Percentiles rank a stretch among this genome's conserved stretches.
Evolutionary conservation across 1,284 basidiomycete species (phyloP).

Genomic region (Bjerkandera adusta): DNA sequence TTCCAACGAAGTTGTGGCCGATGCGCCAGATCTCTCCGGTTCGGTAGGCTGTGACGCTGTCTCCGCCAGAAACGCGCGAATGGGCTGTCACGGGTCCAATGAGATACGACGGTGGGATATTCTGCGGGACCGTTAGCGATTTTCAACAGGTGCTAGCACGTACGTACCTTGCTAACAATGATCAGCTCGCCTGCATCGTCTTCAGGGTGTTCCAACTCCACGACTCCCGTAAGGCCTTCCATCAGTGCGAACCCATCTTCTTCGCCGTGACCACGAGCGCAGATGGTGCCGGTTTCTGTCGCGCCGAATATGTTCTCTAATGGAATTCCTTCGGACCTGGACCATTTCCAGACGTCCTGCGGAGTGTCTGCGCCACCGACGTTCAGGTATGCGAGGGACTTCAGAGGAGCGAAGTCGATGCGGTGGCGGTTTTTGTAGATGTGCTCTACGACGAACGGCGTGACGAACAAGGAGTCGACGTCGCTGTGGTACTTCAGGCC

Average conservation of each 20-base stretch:
- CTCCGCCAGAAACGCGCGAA: background rate
- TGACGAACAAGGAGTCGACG: constrained; percentile 12
- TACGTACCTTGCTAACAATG: background rate
- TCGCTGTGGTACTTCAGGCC: constrained; percentile 14
- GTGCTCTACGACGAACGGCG: constrained; percentile 11
- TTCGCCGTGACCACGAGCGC: background rate
- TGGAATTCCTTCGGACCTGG: background rate
- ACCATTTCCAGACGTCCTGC: background rate
- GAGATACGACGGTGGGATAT: background rate
- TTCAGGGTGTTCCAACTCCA: background rate
- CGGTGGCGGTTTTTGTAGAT: background rate
- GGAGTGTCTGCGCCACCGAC: background rate
- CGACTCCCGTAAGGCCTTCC: background rate
- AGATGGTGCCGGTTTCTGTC: constrained; percentile 12
- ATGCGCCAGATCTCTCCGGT: background rate
- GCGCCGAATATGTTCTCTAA: constrained; percentile 11
- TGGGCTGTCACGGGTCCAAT: background rate
- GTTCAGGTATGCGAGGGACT: background rate
- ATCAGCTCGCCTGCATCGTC: background rate
- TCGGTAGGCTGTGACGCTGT: constrained; percentile 3
- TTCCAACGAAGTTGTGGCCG: background rate
- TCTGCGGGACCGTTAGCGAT: background rate
- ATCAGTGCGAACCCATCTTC: background rate
- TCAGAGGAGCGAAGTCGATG: background rate
- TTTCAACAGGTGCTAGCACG: background rate